phyloP scores from a whole-genome alignment of 1,284 basidiomycete genomes.

The Austroboletus niveus region DNA sequence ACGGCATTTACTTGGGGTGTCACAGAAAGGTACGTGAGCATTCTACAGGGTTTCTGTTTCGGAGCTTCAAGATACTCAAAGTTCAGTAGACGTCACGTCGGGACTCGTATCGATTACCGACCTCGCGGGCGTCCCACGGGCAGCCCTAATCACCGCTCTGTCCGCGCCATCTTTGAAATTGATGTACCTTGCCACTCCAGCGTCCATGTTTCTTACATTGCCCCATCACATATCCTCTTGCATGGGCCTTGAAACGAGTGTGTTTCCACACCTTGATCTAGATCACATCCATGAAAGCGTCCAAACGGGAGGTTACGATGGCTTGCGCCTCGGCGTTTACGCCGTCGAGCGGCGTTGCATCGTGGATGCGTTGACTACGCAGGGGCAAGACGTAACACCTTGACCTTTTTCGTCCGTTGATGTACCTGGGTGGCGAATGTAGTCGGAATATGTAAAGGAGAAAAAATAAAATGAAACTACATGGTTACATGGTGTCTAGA shows the following conservation, averaged over 20 bases:
- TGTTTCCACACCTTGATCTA: slow-evolving; percentile 40
- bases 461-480: no score
- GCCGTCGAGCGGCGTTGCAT: slow-evolving; percentile 15
- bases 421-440: neutral
- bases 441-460: neutral
- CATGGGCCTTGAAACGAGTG: slow-evolving; percentile 16
- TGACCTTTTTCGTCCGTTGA: neutral
- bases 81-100: slow-evolving; percentile 16
- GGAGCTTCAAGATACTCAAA: slow-evolving; percentile 1
- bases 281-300: slow-evolving; percentile 37
- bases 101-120: slow-evolving; percentile 19
- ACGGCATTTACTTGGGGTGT: slow-evolving; percentile 35
- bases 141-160: slow-evolving; percentile 20
- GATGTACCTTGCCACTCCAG: slow-evolving; percentile 33
- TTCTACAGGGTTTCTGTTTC: no score
- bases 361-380: neutral
- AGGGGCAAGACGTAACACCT: slow-evolving; percentile 4
- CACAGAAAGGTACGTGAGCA: slow-evolving; percentile 20
- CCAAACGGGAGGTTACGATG: slow-evolving; percentile 29
- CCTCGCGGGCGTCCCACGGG: slow-evolving; percentile 28
- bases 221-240: slow-evolving; percentile 19
- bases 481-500: no score
- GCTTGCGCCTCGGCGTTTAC: slow-evolving; percentile 35
- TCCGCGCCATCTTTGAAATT: slow-evolving; percentile 7
- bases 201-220: slow-evolving; percentile 24